Evolutionary conservation across 2,329 filamentous ascomycete genomes (phyloP), one percentile per base, ranked within the genome.

Genomic region (Epichloe gansuensis): DNA sequence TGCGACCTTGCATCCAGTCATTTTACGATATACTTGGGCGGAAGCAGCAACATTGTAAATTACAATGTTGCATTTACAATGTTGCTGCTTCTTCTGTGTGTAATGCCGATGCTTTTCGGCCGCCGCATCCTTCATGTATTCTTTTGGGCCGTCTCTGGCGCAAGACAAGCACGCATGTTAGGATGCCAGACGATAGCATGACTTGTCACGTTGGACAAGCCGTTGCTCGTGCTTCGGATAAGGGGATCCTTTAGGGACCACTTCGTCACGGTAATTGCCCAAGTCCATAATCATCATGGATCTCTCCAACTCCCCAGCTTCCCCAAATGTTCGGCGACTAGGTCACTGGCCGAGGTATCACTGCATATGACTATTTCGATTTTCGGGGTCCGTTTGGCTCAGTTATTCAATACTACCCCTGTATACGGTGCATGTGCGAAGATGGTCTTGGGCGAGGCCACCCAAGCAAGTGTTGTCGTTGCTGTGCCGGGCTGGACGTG

Each of bases 71-170:
- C 17, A 21, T 21, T 21, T 21, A 21, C 17, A 21, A 21, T 21
- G 17, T 21, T 21, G 17, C 17, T 21, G 17, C 17, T 21, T 21
- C 17, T 31, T 31, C 28, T 15, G 13, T 51, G 43, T 46, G 43
- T 37, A 41, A 42, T 35, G 21, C 50, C 50, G 44, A 39, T 46
- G 23, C 50, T 47, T 51, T 46, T 51, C 50, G 50, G 50, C 21
- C 23, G 34, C 42, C 15, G 42, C 21, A 46, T 21, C 42, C 13
- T 25, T 44, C 21, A 12, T 35, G 15, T 17, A 9, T n/a, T 45
- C 38, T 21, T 38, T 31, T 31, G 15, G 4, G 38, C 15, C 31
- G 5, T n/a, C 15, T 4, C 9, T 31, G 31, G 31, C 31, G 31
- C 31, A 31, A 31, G 31, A 31, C 31, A 31, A 31, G 9, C 31